Percentiles rank a stretch among this genome's conserved stretches.
phyloP scores from a whole-genome alignment of 768 basidiomycete genomes.

The Tulasnella sp. region DNA sequence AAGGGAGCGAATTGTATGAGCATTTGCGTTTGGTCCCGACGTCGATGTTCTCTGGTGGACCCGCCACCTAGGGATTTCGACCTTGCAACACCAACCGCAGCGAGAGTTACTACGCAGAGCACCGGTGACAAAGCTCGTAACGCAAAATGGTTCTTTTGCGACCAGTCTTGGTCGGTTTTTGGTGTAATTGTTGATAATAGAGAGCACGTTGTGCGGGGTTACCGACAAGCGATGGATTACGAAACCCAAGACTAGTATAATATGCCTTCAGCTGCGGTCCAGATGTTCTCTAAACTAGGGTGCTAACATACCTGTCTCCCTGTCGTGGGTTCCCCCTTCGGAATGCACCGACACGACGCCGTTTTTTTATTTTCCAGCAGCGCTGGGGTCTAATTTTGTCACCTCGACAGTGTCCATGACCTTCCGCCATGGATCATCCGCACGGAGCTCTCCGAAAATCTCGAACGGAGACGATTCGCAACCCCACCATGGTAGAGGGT shows the following conservation, averaged over 20 bases:
- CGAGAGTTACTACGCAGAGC: too few species aligned
- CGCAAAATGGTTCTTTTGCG: too few species aligned
- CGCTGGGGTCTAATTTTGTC: neutral
- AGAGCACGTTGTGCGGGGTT: neutral
- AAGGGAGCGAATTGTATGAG: neutral
- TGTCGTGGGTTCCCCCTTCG: neutral
- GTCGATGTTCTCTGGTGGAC: neutral
- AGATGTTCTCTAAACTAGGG: neutral
- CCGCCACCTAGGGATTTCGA: neutral
- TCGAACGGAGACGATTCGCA: neutral
- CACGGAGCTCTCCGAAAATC: neutral
- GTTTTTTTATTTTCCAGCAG: neutral
- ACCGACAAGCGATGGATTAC: neutral
- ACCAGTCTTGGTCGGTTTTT: neutral
- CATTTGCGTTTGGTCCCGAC: neutral
- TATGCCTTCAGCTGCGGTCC: neutral
- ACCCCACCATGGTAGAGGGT: neutral
- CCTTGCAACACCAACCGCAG: too few species aligned
- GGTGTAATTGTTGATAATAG: neutral
- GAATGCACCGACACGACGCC: neutral
- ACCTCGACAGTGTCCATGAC: neutral
- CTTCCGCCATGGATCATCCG: neutral
- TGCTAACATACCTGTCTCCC: neutral
- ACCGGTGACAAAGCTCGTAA: too few species aligned
- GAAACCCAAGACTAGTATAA: neutral